Evolutionary conservation across 345 rosid genomes (phyloP), one percentile per base, ranked within the genome.

Genomic region (Cardiospermum halicacabum): DNA sequence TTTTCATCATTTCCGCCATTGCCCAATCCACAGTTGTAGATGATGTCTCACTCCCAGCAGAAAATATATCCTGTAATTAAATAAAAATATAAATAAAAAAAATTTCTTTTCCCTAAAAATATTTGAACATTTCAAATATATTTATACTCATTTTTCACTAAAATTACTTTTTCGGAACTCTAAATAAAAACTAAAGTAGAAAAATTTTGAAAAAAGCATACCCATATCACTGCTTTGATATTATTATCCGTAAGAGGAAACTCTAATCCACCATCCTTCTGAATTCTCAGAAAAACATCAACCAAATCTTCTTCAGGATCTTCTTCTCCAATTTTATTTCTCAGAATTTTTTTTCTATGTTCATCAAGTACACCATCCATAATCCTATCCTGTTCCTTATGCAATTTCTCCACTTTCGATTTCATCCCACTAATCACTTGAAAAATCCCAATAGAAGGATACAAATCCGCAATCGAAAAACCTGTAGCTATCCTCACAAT

Each of bases 261-360:
- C 12, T 68, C 72, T 21, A 60, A 40, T 18, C 68, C 73, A 11
- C 54, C 47, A 30, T 36, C 27, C 58, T 43, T 18, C 3, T 74
- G 76, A 56, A 78, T 60, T 27, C 45, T 74, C 49, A 74, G 40
- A 54, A 78, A 66, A 11, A 78, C 82, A 61, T 78, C 76, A 10
- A 78, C 63, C 21, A 78, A 47, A 64, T 75, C 82, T 60, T 79
- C 72, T 25, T 18, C 25, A 3, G 31, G 49, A 5, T 54, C 32
- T 0, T 18, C 50, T 16, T 3, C 22, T 4, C 53, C 28, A 3
- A 3, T 56, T 24, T 62, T 36, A 47, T 56, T 64, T 39, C 3
- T 39, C 3, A 2, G 2, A 11, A 9, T 39, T 43, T 36, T 70
- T 54, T 10, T 31, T 31, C 32, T 59, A 48, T 80, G 80, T n/a